A percentile compares a stretch with the other conserved stretches of the same genome.
These are phyloP conservation scores for Chernovozyma aurita DNA, from an alignment of 1,139 yeast genomes.

Conservation along the genomic window DNA sequence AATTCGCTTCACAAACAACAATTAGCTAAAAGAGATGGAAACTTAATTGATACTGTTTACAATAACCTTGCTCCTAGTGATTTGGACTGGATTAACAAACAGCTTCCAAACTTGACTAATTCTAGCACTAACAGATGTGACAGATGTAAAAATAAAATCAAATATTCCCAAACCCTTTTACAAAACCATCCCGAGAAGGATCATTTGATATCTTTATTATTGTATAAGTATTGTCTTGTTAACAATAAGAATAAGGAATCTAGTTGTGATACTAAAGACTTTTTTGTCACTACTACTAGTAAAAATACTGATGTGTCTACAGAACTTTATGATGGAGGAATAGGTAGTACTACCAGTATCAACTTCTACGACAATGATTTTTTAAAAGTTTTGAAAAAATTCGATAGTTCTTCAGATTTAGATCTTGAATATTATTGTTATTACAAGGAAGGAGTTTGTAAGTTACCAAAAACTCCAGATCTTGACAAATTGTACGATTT, in stretches of 20 bases:
- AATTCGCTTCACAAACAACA: slow-evolving; percentile 16
- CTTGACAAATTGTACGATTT: slow-evolving; percentile 22
- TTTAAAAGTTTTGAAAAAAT: slow-evolving; percentile 30
- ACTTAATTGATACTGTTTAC: slow-evolving; percentile 22
- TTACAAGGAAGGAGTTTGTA: slow-evolving; percentile 24
- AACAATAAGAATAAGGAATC: slow-evolving; percentile 25
- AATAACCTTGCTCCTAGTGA: slow-evolving; percentile 22
- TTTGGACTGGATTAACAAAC: slow-evolving; percentile 27
- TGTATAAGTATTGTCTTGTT: slow-evolving; percentile 34
- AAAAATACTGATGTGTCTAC: slow-evolving; percentile 15
- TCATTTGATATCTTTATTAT: slow-evolving; percentile 33
- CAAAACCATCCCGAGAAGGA: slow-evolving; percentile 28
- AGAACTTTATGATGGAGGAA: slow-evolving; percentile 20
- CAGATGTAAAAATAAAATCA: slow-evolving; percentile 32
- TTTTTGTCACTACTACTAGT: slow-evolving; percentile 35
- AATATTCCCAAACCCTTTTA: slow-evolving; percentile 25
- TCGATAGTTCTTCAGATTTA: slow-evolving; percentile 33
- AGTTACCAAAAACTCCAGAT: slow-evolving; percentile 26
- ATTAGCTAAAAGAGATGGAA: slow-evolving; percentile 13
- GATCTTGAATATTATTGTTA: slow-evolving; percentile 34
- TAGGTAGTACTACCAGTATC: slow-evolving; percentile 21
- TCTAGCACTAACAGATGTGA: slow-evolving; percentile 32
- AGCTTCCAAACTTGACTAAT: slow-evolving; percentile 20
- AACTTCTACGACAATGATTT: slow-evolving; percentile 39
- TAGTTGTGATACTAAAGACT: slow-evolving; percentile 33